Evolutionary conservation across 2,329 filamentous ascomycete species (phyloP), one percentile per base, ranked within the genome.

Genomic region (Penicillium concentricum): DNA sequence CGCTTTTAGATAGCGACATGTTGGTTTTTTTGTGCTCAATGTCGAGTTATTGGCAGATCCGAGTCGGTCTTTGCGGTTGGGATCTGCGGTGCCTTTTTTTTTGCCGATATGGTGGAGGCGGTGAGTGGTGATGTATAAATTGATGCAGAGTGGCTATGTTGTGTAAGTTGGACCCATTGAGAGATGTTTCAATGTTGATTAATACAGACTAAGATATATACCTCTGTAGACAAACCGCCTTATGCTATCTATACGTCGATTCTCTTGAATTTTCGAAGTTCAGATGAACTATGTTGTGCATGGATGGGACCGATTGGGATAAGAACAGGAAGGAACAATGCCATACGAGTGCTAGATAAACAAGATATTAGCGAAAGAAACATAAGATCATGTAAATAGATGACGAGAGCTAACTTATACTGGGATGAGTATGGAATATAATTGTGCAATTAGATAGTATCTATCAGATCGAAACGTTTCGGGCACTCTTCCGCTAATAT

Each of bases 1-100:
- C 79, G 18, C 52, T 56, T 61, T 70, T 72, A n/a, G 71, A 68
- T 26, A 67, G 60, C 12, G 74, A 67, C 71, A 74, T 74, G 32
- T 51, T 43, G 20, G 8, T n/a, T 46, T 28, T 6, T 30, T 44
- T 51, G 28, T 18, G 4, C 37, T 32, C 41, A 13, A n/a, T 22
- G 10, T 49, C 2, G 46, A 39, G 8, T 28, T 39, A 22, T 43
- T 34, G 18, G 50, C n/a, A 26, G 51, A 20, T 45, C 41, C 8
- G 20, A 26, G 44, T 42, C 22, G 37, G 37, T 18, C 22, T 45
- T 38, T 16, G 37, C 28, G 18, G 54, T 52, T 61, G 58, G 57
- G 60, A 64, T 53, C 42, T 47, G 39, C 30, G 46, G 18, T 44
- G 24, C 5, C 28, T 44, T 39, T 56, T 52, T 51, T 35, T 28